Conservation (phyloP, 345 rosid species). For the Eucalyptus cladocalyx region DNA sequence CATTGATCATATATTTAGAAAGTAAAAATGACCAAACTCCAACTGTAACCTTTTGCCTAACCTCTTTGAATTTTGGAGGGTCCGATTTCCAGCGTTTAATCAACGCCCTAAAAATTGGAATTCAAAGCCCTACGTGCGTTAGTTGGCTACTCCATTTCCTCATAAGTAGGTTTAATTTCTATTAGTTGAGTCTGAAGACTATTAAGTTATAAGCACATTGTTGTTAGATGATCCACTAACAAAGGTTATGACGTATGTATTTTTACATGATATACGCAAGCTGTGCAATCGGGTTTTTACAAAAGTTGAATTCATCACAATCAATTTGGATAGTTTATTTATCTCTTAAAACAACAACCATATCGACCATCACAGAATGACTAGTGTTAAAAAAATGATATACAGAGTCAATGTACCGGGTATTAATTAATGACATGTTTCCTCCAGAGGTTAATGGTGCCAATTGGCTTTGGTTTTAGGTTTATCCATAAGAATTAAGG, state of each 20-base stretch:
- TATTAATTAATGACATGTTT: neutral
- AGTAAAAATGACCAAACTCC: neutral
- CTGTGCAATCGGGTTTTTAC: neutral
- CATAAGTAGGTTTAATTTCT: neutral
- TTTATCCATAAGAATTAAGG: neutral
- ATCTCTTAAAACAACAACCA: neutral
- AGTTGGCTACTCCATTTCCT: neutral
- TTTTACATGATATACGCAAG: neutral
- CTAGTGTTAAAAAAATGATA: neutral
- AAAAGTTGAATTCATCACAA: neutral
- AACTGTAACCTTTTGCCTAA: neutral
- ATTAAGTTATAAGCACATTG: neutral
- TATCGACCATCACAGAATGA: neutral
- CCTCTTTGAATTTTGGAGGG: neutral
- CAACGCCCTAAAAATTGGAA: neutral
- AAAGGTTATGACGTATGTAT: neutral
- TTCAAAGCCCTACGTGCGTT: neutral
- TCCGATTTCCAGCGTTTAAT: neutral
- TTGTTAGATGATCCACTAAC: neutral
- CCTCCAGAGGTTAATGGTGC: neutral
- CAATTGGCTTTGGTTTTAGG: neutral
- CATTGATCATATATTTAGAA: neutral
- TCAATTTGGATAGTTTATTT: neutral
- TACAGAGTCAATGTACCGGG: neutral
- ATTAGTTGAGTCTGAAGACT: neutral